These are phyloP conservation scores for Trichoderma harzianum DNA, from an alignment of 2,329 filamentous ascomycete genomes.

Conservation along the genomic window DNA sequence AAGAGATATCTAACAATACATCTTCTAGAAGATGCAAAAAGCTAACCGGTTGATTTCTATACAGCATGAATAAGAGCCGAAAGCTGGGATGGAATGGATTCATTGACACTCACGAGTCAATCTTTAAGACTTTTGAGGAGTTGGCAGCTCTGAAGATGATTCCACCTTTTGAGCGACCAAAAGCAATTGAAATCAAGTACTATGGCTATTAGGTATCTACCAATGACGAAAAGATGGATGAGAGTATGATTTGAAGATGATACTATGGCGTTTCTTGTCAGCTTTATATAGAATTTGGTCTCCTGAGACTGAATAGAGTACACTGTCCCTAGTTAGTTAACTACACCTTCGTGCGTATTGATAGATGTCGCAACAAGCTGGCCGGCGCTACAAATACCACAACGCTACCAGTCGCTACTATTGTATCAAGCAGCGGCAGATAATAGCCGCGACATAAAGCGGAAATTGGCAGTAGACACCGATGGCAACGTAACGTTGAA, in stretches of 20 bases:
- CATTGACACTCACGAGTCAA: not conserved
- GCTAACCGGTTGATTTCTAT: not conserved
- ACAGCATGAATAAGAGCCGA: not conserved
- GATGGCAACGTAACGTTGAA: too few relatives aligned
- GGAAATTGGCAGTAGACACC: too few relatives aligned
- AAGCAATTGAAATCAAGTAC: not conserved
- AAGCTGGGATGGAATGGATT: conserved; percentile 11
- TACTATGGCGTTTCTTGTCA: not conserved
- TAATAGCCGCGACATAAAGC: too few relatives aligned
- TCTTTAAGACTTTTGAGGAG: not conserved
- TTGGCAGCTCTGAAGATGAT: not conserved
- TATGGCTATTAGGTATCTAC: not conserved
- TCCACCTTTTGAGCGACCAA: not conserved
- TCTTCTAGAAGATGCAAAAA: not conserved
- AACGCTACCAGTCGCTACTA: too few relatives aligned
- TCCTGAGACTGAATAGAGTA: not conserved
- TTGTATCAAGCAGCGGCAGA: too few relatives aligned
- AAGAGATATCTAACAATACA: not conserved
- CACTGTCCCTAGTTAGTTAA: not conserved
- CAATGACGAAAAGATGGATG: not conserved
- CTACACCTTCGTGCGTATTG: too few relatives aligned
- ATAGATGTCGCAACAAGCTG: too few relatives aligned
- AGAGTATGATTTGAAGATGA: not conserved
- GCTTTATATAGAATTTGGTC: not conserved
- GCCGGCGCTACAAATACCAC: too few relatives aligned